Conservation (phyloP, 306 rosid species). For the Glycine tomentella region DNA sequence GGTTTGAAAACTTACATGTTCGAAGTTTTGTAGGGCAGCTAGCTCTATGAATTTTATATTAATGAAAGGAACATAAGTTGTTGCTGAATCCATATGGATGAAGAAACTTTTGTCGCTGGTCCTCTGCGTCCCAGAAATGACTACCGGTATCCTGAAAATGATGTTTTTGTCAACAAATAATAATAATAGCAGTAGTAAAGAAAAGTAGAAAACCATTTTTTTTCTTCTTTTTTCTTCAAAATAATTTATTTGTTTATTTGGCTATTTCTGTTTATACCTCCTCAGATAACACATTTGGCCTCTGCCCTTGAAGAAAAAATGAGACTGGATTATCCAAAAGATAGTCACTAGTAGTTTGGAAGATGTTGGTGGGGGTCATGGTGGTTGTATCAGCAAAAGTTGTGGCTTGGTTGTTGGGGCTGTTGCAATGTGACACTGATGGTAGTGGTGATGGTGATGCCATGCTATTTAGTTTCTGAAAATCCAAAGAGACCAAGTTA, state of each 20-base stretch:
- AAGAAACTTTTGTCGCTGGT: constrained; percentile 78
- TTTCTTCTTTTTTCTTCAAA: not conserved
- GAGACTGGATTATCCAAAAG: constrained; percentile 58
- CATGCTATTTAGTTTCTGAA: constrained; percentile 56
- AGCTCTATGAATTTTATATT: constrained; percentile 36
- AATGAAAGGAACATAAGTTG: constrained; percentile 74
- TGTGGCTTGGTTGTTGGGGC: constrained; percentile 56
- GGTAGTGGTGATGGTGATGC: constrained; percentile 45
- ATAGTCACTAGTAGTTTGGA: constrained; percentile 50
- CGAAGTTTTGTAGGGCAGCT: constrained; percentile 52
- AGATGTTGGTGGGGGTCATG: constrained; percentile 35
- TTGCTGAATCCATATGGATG: constrained; percentile 66
- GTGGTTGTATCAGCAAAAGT: constrained; percentile 53
- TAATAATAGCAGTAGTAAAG: not conserved
- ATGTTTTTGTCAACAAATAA: constrained; percentile 34
- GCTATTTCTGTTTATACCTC: constrained; percentile 53
- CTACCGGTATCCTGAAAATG: constrained; percentile 67
- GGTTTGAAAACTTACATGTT: constrained; percentile 67
- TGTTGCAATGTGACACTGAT: constrained; percentile 61
- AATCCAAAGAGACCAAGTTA: constrained; percentile 23
- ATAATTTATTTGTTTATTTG: not conserved
- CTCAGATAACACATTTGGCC: constrained; percentile 56
- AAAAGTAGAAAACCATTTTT: not conserved
- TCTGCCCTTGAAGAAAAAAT: constrained; percentile 59
- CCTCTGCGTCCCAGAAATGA: constrained; percentile 77